Evolutionary conservation across 169 alveolate genomes (phyloP).

Genomic region (Babesia bovis): DNA sequence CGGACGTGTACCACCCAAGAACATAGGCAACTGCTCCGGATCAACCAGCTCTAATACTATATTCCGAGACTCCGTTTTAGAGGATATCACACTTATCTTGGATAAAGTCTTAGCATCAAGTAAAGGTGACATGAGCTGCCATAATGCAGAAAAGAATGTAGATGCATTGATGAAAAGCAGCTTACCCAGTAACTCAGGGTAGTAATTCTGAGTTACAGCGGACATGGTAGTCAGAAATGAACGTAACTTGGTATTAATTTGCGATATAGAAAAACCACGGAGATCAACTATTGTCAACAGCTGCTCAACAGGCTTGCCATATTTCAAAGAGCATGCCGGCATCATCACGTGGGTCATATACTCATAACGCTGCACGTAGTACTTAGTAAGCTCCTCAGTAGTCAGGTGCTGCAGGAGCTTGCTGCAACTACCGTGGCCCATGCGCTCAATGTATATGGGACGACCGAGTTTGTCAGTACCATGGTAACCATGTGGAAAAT

Average conservation of each 20-base stretch:
- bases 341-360: slow-evolving; percentile 60
- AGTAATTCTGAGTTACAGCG: slow-evolving; percentile 86
- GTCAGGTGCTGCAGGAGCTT: slow-evolving; percentile 40
- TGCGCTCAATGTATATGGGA: slow-evolving; percentile 77
- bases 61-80: slow-evolving; percentile 65
- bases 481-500: slow-evolving; percentile 73
- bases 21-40: slow-evolving; percentile 72
- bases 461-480: slow-evolving; percentile 73
- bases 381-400: slow-evolving; percentile 46
- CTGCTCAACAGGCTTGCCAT: slow-evolving; percentile 58
- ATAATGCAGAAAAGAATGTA: slow-evolving; percentile 85
- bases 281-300: slow-evolving; percentile 71
- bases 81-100: slow-evolving; percentile 84
- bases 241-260: slow-evolving; percentile 67
- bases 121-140: slow-evolving; percentile 86
- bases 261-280: slow-evolving; percentile 67
- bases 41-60: slow-evolving; percentile 66
- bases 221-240: slow-evolving; percentile 72
- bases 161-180: slow-evolving; percentile 89
- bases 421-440: slow-evolving; percentile 70
- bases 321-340: slow-evolving; percentile 41
- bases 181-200: slow-evolving; percentile 89
- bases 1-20: slow-evolving; percentile 72
- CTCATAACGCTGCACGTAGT: slow-evolving; percentile 66
- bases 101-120: slow-evolving; percentile 87